phyloP scores from a whole-genome alignment of 352 stramenopile genomes.

The Globisporangium orthogonon region DNA sequence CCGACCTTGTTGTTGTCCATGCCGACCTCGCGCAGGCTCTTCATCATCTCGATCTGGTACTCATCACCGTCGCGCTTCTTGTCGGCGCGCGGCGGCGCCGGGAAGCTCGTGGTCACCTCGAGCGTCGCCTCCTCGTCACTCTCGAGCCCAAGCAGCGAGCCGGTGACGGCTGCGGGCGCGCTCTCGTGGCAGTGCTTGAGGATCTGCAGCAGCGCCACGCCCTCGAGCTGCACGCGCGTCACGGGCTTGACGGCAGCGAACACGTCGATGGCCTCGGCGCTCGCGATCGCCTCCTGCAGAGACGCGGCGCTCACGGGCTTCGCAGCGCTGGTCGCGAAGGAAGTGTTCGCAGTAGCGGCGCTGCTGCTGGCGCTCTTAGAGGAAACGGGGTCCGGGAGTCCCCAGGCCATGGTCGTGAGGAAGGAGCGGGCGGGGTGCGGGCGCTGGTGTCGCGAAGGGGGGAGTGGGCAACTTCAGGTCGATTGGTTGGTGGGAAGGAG shows the following conservation, averaged over 20 bases:
- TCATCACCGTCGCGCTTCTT: slow-evolving; percentile 87
- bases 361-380: slow-evolving; percentile 14
- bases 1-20: slow-evolving; percentile 99
- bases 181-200: slow-evolving; percentile 99
- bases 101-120: slow-evolving; percentile 98
- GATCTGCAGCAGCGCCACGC: slow-evolving; percentile 89
- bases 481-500: slow-evolving; percentile 39
- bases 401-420: slow-evolving; percentile 43
- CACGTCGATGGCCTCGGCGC: slow-evolving; percentile 51
- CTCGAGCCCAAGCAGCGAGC: slow-evolving; percentile 95
- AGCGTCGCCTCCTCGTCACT: slow-evolving; percentile 69
- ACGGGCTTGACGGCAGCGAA: slow-evolving; percentile 67
- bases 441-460: background rate
- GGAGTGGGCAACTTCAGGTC: background rate
- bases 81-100: slow-evolving; percentile 83
- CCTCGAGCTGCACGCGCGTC: slow-evolving; percentile 67
- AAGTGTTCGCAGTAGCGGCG: background rate
- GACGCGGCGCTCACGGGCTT: slow-evolving; percentile 11
- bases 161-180: slow-evolving; percentile 90
- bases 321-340: slow-evolving; percentile 2
- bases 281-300: slow-evolving; percentile 15
- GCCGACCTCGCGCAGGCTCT: slow-evolving; percentile 96
- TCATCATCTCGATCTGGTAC: slow-evolving; percentile 99
- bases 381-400: slow-evolving; percentile 30
- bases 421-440: background rate